phyloP scores from a whole-genome alignment of 306 rosid species.

The Acacia crassicarpa region DNA sequence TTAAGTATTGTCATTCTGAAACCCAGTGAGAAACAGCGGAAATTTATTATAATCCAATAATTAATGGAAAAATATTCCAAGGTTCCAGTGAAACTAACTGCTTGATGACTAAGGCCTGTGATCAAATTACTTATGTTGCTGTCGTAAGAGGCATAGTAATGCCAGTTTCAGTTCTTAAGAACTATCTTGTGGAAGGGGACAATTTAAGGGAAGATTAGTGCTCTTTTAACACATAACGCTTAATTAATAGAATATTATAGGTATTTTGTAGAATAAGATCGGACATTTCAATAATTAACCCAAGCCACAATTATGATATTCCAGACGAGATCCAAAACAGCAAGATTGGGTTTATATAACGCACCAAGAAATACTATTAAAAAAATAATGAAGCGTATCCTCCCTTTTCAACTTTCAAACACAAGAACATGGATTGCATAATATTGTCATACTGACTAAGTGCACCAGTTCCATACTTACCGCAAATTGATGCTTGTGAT shows the following conservation, averaged over 20 bases:
- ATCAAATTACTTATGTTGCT: background rate
- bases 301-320: background rate
- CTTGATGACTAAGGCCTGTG: background rate
- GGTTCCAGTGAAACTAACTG: background rate
- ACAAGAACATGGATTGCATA: background rate
- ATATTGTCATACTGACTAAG: conserved; percentile 23
- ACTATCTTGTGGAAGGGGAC: conserved; percentile 4
- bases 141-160: background rate
- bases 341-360: background rate
- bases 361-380: background rate
- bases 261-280: conserved; percentile 24
- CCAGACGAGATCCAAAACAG: background rate
- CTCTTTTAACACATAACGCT: conserved; percentile 3
- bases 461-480: conserved; percentile 43
- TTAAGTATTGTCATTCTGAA: conserved; percentile 12
- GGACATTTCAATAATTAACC: conserved; percentile 21
- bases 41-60: background rate
- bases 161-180: background rate
- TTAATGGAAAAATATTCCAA: conserved; percentile 17
- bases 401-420: conserved; percentile 9
- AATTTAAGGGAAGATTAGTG: conserved; percentile 7
- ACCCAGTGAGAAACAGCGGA: background rate
- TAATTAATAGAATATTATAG: background rate
- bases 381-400: conserved; percentile 12
- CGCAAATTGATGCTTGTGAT: conserved; percentile 69